Base-by-base conservation (phyloP, 164 flowering plant genomes). In the Vitis riparia region DNA sequence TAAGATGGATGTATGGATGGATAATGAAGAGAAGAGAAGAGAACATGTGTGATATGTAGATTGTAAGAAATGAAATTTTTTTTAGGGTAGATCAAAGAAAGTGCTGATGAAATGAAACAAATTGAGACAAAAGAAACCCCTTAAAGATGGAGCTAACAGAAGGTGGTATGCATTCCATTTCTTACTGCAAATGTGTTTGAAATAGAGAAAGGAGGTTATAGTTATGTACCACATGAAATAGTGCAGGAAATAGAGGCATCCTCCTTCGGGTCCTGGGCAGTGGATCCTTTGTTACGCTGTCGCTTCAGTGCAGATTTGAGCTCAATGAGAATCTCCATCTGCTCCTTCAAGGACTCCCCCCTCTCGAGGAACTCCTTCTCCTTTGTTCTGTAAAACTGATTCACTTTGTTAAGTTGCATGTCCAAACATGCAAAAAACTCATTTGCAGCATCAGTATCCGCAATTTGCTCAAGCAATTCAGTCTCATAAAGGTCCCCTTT, bases 301-400 rank as follows among this genome's bases (percentile, higher is more conserved):
- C 86, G 78, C 53, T 85, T 79, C 57, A 89, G 67, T 5, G 84
- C 85, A 9, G 77, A 65, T 75, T 83, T 88, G 62, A 91, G 88
- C 73, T 91, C 82, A 55, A 78, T 68, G 59, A 93, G 93, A 68
- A 93, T 86, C 71, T 85, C 90, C 88, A 91, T 77, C 60, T 95
- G 99, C 51, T 90, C 89, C 84, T 85, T 85, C 75, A 91, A 66
- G 49, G 86, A 84, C 59, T 89, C 96, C 3, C 91, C 96, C 78
- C 98, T 88, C 48, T 95, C 98, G 67, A 91, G 52, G 67, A 95
- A 95, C 84, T 93, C 99, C 11, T 76, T 86, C 86, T 95, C 99
- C 73, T 90, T 95, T 1, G 65, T 75, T 75, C 72, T 86, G 77
- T 83, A 95, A 70, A 95, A 95, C 68, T 93, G 93, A 63, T 93